Conservation (phyloP, 371 early-diverging fungal species). For the Mortierella sp. region DNA sequence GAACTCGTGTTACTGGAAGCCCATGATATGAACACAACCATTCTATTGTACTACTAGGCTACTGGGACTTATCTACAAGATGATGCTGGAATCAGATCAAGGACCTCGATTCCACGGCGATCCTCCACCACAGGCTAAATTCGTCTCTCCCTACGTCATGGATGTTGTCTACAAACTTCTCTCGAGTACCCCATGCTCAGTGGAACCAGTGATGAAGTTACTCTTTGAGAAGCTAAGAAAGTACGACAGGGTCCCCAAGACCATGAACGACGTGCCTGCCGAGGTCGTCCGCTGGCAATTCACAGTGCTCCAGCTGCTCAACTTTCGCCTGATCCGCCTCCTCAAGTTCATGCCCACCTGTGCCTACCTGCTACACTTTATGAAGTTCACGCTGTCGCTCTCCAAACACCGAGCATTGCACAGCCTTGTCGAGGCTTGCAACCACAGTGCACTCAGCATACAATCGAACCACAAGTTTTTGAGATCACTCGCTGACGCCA, state of each 20-base stretch:
- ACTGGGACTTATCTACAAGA: slow-evolving; percentile 80
- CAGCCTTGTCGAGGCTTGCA: slow-evolving; percentile 43
- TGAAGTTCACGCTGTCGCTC: slow-evolving; percentile 48
- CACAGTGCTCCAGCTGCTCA: slow-evolving; percentile 81
- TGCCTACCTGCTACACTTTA: slow-evolving; percentile 66
- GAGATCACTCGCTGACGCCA: slow-evolving; percentile 67
- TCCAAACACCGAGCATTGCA: slow-evolving; percentile 45
- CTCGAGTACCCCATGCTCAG: slow-evolving; percentile 82
- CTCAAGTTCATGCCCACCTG: slow-evolving; percentile 56
- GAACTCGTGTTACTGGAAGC: no score
- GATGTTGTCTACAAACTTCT: slow-evolving; percentile 82
- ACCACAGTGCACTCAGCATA: slow-evolving; percentile 56
- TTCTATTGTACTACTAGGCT: slow-evolving; percentile 52
- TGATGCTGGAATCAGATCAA: slow-evolving; percentile 79
- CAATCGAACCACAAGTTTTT: slow-evolving; percentile 71
- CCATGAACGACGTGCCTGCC: slow-evolving; percentile 12
- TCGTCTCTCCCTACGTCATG: slow-evolving; percentile 81
- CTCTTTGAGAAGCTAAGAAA: slow-evolving; percentile 79
- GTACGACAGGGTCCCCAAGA: slow-evolving; percentile 71
- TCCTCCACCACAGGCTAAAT: slow-evolving; percentile 61
- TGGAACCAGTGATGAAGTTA: slow-evolving; percentile 79
- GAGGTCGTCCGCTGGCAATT: slow-evolving; percentile 71
- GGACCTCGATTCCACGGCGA: slow-evolving; percentile 73
- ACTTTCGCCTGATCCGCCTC: slow-evolving; percentile 71
- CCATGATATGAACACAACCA: slow-evolving; percentile 2